Conservation (phyloP, 345 rosid genomes). For the Abelmoschus esculentus region DNA sequence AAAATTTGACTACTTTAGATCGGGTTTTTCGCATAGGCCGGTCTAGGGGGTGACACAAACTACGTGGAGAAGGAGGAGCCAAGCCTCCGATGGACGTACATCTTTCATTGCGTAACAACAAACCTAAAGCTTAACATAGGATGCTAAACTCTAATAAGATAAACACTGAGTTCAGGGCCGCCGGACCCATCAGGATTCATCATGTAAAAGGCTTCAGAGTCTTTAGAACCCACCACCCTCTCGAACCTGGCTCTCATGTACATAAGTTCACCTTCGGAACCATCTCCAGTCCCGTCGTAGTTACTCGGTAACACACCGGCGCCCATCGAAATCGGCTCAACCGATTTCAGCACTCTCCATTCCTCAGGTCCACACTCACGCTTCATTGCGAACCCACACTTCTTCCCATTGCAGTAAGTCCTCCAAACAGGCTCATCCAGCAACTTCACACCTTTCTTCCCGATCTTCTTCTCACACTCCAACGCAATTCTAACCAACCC, state of each 20-base stretch:
- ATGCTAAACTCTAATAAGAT: conserved; percentile 54
- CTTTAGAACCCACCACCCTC: too few relatives aligned
- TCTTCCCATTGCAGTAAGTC: conserved; percentile 80
- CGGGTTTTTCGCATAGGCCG: too few relatives aligned
- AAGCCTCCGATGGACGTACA: too few relatives aligned
- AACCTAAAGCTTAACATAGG: neutral
- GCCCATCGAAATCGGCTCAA: conserved; percentile 27
- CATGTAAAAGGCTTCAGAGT: too few relatives aligned
- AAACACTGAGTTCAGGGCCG: conserved; percentile 86
- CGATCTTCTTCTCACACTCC: conserved; percentile 44
- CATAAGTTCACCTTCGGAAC: conserved; percentile 20
- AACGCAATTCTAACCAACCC: conserved; percentile 71
- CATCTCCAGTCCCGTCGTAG: conserved; percentile 22
- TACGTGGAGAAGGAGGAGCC: too few relatives aligned
- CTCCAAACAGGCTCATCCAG: conserved; percentile 67
- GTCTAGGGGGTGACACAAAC: too few relatives aligned
- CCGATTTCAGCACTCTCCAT: conserved; percentile 57
- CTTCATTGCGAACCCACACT: conserved; percentile 64
- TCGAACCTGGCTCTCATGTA: too few relatives aligned
- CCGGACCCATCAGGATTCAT: conserved; percentile 48
- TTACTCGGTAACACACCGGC: conserved; percentile 77
- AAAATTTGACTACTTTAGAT: too few relatives aligned
- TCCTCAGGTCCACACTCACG: conserved; percentile 59
- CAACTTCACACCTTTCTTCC: conserved; percentile 38
- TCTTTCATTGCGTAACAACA: neutral